Evolutionary conservation across 2,329 filamentous ascomycete genomes (phyloP).

Genomic region (Dactylellina leptospora): DNA sequence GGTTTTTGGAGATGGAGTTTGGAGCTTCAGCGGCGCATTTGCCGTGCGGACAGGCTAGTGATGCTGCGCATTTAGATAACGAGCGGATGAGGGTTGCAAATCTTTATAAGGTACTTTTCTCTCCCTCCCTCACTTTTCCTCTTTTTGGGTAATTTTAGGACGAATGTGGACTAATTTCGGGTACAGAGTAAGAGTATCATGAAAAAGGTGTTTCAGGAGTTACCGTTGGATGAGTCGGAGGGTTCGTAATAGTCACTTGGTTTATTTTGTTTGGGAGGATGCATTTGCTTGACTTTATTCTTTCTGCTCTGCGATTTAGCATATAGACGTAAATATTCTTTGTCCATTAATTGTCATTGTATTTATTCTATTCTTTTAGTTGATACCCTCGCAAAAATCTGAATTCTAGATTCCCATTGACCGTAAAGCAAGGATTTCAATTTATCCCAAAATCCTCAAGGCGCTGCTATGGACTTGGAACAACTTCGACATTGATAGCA

Average conservation of each 20-base stretch:
- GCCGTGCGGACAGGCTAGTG: constrained; percentile 92
- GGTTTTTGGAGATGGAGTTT: constrained; percentile 95
- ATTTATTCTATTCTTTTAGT: too few species aligned
- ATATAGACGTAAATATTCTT: too few species aligned
- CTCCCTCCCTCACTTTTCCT: neutral
- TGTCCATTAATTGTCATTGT: too few species aligned
- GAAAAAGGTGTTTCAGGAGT: constrained; percentile 78
- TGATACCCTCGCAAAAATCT: too few species aligned
- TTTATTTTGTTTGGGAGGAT: too few species aligned
- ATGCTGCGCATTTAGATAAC: constrained; percentile 92
- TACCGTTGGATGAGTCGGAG: constrained; percentile 62
- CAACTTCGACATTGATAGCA: too few species aligned
- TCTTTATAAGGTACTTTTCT: constrained; percentile 70
- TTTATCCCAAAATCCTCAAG: too few species aligned
- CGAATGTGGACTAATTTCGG: constrained; percentile 32
- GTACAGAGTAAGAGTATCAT: constrained; percentile 82
- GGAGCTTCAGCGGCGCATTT: constrained; percentile 88
- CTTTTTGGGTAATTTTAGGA: neutral
- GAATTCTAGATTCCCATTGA: too few species aligned
- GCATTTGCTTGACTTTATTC: too few species aligned
- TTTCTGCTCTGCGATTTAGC: too few species aligned
- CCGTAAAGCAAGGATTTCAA: too few species aligned
- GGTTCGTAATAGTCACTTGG: neutral
- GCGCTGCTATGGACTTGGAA: too few species aligned
- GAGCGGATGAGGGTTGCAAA: constrained; percentile 90